A percentile compares a stretch with the other conserved stretches of the same genome.
These are phyloP conservation scores for Hirschfeldia incana DNA, from an alignment of 345 rosid species.

Conservation along the genomic window DNA sequence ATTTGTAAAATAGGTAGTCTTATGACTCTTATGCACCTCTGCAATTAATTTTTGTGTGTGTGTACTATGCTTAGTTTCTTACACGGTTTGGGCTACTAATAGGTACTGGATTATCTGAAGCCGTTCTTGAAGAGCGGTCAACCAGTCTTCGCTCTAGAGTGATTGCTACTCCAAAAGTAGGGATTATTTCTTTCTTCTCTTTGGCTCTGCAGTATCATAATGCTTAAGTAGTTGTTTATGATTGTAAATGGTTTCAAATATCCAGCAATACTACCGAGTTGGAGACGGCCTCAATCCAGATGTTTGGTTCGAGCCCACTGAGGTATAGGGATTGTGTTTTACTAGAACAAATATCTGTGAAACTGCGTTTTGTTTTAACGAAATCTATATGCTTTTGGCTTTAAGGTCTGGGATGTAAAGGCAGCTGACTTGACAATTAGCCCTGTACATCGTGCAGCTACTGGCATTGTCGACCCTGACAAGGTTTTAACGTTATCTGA, in stretches of 20 bases:
- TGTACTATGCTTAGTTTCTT: not conserved
- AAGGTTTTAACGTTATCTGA: constrained; percentile 53
- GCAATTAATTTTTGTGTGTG: not conserved
- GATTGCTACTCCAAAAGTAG: constrained; percentile 74
- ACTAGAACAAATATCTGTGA: not conserved
- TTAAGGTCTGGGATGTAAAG: constrained; percentile 97
- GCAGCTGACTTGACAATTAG: constrained; percentile 96
- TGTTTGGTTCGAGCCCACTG: constrained; percentile 91
- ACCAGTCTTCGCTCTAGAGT: constrained; percentile 79
- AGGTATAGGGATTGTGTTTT: constrained; percentile 50
- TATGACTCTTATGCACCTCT: constrained; percentile 24
- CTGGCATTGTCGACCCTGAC: constrained; percentile 72
- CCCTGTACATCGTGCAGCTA: constrained; percentile 89
- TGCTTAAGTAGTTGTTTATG: constrained; percentile 2
- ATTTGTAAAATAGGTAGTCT: constrained; percentile 81
- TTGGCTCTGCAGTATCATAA: constrained; percentile 9
- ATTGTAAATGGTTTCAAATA: constrained; percentile 12
- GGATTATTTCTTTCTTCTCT: constrained; percentile 20
- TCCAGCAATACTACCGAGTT: constrained; percentile 75
- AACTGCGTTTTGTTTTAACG: not conserved
- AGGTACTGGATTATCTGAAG: constrained; percentile 94
- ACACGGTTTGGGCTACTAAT: constrained; percentile 16
- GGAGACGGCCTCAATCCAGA: constrained; percentile 72
- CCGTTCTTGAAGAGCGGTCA: constrained; percentile 80
- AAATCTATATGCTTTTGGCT: not conserved